Evolutionary conservation across 495 filamentous ascomycete genomes (phyloP).

Genomic region (Annulohypoxylon moriforme): DNA sequence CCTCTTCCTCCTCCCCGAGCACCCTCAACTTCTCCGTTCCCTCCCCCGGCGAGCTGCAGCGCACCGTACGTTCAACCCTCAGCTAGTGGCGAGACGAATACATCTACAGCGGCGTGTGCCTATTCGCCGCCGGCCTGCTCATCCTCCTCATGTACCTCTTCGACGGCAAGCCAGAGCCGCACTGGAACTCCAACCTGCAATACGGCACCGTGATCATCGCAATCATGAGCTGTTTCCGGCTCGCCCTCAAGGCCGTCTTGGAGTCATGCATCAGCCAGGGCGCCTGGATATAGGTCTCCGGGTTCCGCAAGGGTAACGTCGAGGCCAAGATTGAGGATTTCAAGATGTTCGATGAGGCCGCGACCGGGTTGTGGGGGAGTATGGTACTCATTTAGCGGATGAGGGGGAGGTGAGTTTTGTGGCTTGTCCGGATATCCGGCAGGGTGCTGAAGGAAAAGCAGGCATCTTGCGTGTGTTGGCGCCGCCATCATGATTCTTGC

Average conservation of each 20-base stretch:
- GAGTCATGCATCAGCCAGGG: constrained; percentile 51
- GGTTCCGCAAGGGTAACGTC: constrained; percentile 43
- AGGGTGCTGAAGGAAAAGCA: constrained; percentile 15
- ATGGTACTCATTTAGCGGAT: constrained; percentile 49
- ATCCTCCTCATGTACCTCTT: constrained; percentile 42
- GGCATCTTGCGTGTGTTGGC: constrained; percentile 52
- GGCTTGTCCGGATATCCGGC: too few species aligned
- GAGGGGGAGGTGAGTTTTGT: constrained; percentile 42
- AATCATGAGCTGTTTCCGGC: constrained; percentile 49
- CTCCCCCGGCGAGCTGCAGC: constrained; percentile 25
- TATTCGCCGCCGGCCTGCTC: constrained; percentile 38
- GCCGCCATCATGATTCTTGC: constrained; percentile 49
- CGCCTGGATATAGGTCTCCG: constrained; percentile 54
- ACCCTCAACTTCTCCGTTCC: constrained; percentile 30
- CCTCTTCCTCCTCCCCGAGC: constrained; percentile 1
- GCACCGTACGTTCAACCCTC: constrained; percentile 41
- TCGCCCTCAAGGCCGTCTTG: constrained; percentile 50
- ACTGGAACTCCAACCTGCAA: constrained; percentile 41
- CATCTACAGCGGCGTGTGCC: constrained; percentile 47
- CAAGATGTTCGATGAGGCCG: constrained; percentile 53
- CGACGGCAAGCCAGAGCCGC: constrained; percentile 47
- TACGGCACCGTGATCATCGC: constrained; percentile 51
- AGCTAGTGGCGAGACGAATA: constrained; percentile 53
- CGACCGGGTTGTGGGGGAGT: constrained; percentile 50
- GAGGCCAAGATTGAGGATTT: constrained; percentile 51